Conservation (phyloP, 2,329 filamentous ascomycete genomes). For the Salinomyces thailandicus region DNA sequence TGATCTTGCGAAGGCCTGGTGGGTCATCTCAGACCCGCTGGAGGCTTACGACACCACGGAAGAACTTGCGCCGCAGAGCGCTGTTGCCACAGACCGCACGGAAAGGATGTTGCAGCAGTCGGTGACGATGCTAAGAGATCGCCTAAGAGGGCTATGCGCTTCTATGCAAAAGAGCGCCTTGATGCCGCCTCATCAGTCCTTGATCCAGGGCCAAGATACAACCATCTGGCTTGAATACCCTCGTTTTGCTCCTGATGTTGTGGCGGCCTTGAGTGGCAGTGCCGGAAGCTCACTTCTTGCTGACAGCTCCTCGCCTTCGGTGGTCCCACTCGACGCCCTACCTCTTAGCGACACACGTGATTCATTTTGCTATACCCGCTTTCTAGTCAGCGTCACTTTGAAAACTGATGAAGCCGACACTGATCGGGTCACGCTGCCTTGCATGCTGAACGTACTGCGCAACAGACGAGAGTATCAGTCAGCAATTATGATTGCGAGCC, state of each 20-base stretch:
- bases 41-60: constrained; percentile 11
- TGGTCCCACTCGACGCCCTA: constrained; percentile 53
- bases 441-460: constrained; percentile 65
- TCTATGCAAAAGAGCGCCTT: constrained; percentile 77
- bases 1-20: constrained; percentile 75
- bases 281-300: constrained; percentile 13
- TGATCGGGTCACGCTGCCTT: constrained; percentile 59
- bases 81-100: constrained; percentile 1
- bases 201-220: constrained; percentile 71
- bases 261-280: constrained; percentile 56
- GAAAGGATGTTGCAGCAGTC: constrained; percentile 7
- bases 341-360: constrained; percentile 65
- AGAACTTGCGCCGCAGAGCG: constrained; percentile 5
- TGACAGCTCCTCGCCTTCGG: constrained; percentile 5
- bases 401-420: constrained; percentile 61
- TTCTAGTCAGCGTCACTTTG: constrained; percentile 63
- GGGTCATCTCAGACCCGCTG: constrained; percentile 50
- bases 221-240: constrained; percentile 76
- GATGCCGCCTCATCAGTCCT: constrained; percentile 51
- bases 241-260: constrained; percentile 58
- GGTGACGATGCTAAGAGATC: constrained; percentile 9
- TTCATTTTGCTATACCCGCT: constrained; percentile 68
- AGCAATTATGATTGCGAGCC: constrained; percentile 65
- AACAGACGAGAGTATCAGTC: constrained; percentile 58
- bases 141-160: constrained; percentile 59